Evolutionary conservation across 371 early-diverging fungal genomes (phyloP), one percentile per base, ranked within the genome.

Genomic region (Mortierella sp.): DNA sequence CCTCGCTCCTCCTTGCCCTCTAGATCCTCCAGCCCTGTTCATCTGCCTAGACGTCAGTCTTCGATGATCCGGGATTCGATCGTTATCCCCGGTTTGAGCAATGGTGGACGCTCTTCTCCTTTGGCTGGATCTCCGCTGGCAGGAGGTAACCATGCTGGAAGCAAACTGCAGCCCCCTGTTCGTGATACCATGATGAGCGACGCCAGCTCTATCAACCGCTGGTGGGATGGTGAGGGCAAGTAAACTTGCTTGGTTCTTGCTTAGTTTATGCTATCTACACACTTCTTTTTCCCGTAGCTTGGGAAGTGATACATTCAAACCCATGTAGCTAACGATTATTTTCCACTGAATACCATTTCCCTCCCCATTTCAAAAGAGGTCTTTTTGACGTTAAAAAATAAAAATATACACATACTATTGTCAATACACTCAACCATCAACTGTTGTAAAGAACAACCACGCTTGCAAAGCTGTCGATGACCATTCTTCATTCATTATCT

Each of bases 131-230:
- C 82, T 72, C 86, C 86, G 82, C 86, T 85, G 82, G 86, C 86
- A 77, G 86, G 82, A 73, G 81, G 81, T 29, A 79, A 76, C 38
- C 29, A 70, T 18, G 21, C 41, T 18, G 71, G 56, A 41, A 51
- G 58, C 46, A 49, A 38, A 43, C n/a, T 56, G n/a, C 73, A 73
- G 38, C 80, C 81, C 12, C 75, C 82, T 32, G 75, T 81, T 49
- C 79, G 86, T 49, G 86, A 85, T 70, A 85, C 86, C 72, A 82
- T 85, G 86, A 71, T 85, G 86, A 85, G 86, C 73, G 86, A 85
- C 35, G 86, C 86, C 5, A 85, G 86, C 75, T 85, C 86, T 24
- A 85, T 85, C 55, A 85, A 85, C 78, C 82, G 86, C 16, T 85
- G 86, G 86, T 85, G 86, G 86, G 86, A 85, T n/a, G 85, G 85